Evolutionary conservation across 495 filamentous ascomycete species (phyloP).

Genomic region (Penicillium tannophilum): DNA sequence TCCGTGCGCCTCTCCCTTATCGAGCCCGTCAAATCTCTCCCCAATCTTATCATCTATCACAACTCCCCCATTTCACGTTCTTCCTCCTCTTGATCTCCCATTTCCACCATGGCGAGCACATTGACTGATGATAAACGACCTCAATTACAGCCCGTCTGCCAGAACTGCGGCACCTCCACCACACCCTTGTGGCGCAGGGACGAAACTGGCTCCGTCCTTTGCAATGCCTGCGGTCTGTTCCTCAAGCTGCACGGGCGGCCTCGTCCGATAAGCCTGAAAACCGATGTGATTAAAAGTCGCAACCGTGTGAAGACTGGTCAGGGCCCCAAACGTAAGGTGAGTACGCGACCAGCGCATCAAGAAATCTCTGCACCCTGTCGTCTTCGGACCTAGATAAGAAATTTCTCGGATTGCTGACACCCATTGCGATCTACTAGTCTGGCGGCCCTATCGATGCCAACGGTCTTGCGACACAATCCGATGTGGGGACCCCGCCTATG

Average conservation of each 20-base stretch:
- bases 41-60: constrained; percentile 52
- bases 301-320: constrained; percentile 95
- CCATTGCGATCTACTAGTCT: constrained; percentile 39
- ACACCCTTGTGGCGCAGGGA: constrained; percentile 97
- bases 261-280: constrained; percentile 94
- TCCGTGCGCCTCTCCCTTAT: constrained; percentile 45
- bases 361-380: constrained; percentile 10
- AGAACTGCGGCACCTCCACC: constrained; percentile 94
- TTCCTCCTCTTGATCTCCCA: constrained; percentile 22
- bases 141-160: constrained; percentile 87
- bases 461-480: constrained; percentile 60
- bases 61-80: constrained; percentile 22
- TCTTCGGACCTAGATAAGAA: constrained; percentile 25
- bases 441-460: constrained; percentile 54
- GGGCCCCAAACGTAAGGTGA: constrained; percentile 86
- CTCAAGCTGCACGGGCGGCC: constrained; percentile 93
- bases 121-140: constrained; percentile 58
- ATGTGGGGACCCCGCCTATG: constrained; percentile 55
- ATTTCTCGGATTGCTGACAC: constrained; percentile 31
- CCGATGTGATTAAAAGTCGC: constrained; percentile 98
- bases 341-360: constrained; percentile 30
- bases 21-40: constrained; percentile 48
- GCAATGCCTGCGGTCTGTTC: constrained; percentile 98
- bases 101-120: constrained; percentile 56
- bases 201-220: constrained; percentile 94